Evolutionary conservation across 2,329 filamentous ascomycete genomes (phyloP).

Genomic region (Samsoniella hepiali): DNA sequence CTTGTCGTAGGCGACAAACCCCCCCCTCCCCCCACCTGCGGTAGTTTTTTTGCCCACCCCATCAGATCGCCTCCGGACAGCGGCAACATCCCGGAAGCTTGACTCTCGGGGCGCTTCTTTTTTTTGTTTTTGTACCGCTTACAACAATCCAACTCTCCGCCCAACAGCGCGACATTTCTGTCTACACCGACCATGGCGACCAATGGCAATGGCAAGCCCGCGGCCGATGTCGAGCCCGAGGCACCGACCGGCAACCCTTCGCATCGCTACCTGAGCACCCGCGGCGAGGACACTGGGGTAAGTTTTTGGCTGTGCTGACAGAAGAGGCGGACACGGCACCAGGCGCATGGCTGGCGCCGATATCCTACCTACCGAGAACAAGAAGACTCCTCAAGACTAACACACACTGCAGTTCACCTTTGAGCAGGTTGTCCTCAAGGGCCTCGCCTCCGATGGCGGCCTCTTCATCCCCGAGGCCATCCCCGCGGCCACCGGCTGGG

Average conservation of each 20-base stretch:
- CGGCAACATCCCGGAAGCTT: not conserved
- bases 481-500: slow-evolving; percentile 52
- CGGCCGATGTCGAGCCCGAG: slow-evolving; percentile 29
- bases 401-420: slow-evolving; percentile 66
- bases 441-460: slow-evolving; percentile 80
- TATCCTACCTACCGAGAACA: no score
- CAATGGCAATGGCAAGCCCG: slow-evolving; percentile 42
- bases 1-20: not conserved
- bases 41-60: slow-evolving; percentile 7
- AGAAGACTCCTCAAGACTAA: not conserved
- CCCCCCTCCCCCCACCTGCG: slow-evolving; percentile 4
- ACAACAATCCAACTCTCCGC: no score
- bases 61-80: not conserved
- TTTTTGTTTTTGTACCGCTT: no score
- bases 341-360: not conserved
- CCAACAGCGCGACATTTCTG: not conserved
- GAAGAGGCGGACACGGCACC: not conserved
- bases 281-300: slow-evolving; percentile 50
- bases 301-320: slow-evolving; percentile 19
- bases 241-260: slow-evolving; percentile 40
- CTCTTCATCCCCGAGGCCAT: slow-evolving; percentile 86
- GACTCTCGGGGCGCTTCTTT: no score
- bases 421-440: slow-evolving; percentile 86
- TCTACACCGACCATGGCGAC: slow-evolving; percentile 18
- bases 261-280: slow-evolving; percentile 50